These are phyloP conservation scores for Cenococcum geophilum DNA, from an alignment of 495 filamentous ascomycete genomes.

Conservation along the genomic window DNA sequence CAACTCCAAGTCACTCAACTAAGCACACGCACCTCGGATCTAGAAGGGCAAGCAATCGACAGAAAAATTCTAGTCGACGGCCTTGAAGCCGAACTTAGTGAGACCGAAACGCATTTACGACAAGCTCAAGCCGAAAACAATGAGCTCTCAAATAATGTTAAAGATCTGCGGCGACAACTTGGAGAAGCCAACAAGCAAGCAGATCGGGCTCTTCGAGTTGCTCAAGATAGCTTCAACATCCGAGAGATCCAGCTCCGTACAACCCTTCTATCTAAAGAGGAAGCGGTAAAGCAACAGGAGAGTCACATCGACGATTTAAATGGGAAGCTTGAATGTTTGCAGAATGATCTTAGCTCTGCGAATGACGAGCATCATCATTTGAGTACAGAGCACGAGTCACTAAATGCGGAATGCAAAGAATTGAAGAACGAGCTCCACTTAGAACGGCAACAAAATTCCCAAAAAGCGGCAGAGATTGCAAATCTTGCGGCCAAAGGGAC, in stretches of 20 bases:
- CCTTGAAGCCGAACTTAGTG: conserved; percentile 26
- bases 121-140: conserved; percentile 7
- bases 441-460: conserved; percentile 4
- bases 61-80: conserved; percentile 21
- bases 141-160: conserved; percentile 7
- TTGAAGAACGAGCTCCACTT: background rate
- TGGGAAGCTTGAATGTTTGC: background rate
- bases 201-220: conserved; percentile 9
- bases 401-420: background rate
- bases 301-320: conserved; percentile 15
- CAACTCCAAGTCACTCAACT: conserved; percentile 25
- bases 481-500: background rate
- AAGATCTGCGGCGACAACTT: conserved; percentile 17
- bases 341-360: background rate
- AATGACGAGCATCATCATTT: background rate
- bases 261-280: conserved; percentile 11
- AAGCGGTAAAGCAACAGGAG: conserved; percentile 5
- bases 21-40: conserved; percentile 9
- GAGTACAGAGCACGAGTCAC: background rate
- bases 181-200: conserved; percentile 12
- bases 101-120: conserved; percentile 17
- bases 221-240: conserved; percentile 14
- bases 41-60: conserved; percentile 25
- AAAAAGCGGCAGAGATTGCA: conserved; percentile 5
- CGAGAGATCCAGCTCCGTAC: conserved; percentile 14